A percentile compares a stretch with the other conserved stretches of the same genome.
These are phyloP conservation scores for Papiliotrema flavescens DNA, from an alignment of 1,284 basidiomycete species.

Conservation along the genomic window DNA sequence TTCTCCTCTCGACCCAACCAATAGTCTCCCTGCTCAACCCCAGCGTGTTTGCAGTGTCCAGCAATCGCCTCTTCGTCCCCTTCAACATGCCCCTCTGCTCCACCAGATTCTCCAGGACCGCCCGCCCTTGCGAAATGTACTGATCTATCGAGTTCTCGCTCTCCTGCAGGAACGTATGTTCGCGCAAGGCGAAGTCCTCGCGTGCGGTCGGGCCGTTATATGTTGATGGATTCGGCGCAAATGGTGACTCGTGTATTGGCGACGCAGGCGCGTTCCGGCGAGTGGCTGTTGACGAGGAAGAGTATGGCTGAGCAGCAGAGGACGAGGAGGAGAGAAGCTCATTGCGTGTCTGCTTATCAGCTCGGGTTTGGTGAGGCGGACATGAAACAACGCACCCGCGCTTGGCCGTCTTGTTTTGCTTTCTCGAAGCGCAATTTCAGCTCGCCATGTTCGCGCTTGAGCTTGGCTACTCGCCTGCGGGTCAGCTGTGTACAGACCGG, in stretches of 20 bases:
- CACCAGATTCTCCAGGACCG: conserved; percentile 81
- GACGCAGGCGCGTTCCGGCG: conserved; percentile 52
- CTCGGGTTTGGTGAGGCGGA: neutral
- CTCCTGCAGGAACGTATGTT: conserved; percentile 79
- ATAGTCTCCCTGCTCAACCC: conserved; percentile 89
- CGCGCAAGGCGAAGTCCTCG: conserved; percentile 72
- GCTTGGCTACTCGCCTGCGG: conserved; percentile 48
- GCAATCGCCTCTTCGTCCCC: conserved; percentile 75
- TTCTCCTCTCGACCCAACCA: conserved; percentile 88
- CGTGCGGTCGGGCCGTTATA: conserved; percentile 49
- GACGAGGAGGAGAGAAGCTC: conserved; percentile 37
- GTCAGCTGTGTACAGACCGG: neutral
- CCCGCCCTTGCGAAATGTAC: conserved; percentile 83
- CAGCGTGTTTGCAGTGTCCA: conserved; percentile 86
- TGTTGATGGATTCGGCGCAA: conserved; percentile 58
- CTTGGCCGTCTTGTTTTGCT: conserved; percentile 45
- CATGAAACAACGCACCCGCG: conserved; percentile 23
- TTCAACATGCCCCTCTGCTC: conserved; percentile 89
- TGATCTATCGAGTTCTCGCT: conserved; percentile 77
- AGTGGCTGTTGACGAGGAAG: conserved; percentile 18
- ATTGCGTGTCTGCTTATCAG: conserved; percentile 25
- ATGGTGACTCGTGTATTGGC: conserved; percentile 40
- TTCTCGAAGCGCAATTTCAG: conserved; percentile 50
- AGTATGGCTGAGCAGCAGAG: conserved; percentile 35
- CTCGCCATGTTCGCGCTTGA: conserved; percentile 50